Evolutionary conservation across 2,329 filamentous ascomycete species (phyloP).

Genomic region (Talaromyces piceae): DNA sequence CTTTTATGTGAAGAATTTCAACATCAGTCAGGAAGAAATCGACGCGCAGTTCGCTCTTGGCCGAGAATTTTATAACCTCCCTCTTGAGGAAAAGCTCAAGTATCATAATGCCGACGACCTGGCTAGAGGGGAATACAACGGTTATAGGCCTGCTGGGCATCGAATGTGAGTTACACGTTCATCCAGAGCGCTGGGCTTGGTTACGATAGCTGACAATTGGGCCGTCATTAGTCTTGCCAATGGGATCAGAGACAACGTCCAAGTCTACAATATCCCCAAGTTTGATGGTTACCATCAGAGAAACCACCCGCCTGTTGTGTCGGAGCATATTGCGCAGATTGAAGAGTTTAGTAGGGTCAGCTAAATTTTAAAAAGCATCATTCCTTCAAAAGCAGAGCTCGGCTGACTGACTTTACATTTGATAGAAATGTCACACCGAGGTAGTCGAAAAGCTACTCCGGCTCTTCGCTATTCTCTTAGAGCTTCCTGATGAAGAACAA

Average conservation of each 20-base stretch:
- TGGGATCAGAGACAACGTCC: constrained; percentile 47
- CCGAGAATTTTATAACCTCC: constrained; percentile 50
- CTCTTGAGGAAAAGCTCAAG: constrained; percentile 52
- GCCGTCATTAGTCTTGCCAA: constrained; percentile 22
- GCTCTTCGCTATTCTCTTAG: constrained; percentile 54
- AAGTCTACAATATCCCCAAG: constrained; percentile 56
- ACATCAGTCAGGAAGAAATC: constrained; percentile 53
- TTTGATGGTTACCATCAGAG: constrained; percentile 44
- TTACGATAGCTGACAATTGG: not conserved
- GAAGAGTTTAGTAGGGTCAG: constrained; percentile 40
- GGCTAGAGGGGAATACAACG: constrained; percentile 50
- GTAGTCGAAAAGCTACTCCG: constrained; percentile 42
- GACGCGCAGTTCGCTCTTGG: constrained; percentile 56
- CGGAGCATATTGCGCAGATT: constrained; percentile 48
- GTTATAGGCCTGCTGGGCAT: constrained; percentile 45
- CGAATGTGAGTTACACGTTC: constrained; percentile 18
- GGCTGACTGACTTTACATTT: not conserved
- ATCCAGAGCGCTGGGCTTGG: no score
- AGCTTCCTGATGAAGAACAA: constrained; percentile 53
- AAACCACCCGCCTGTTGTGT: constrained; percentile 41
- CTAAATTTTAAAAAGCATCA: constrained; percentile 15
- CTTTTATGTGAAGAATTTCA: constrained; percentile 59
- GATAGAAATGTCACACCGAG: constrained; percentile 25
- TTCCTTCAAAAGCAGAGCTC: no score
- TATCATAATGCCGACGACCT: constrained; percentile 42